phyloP scores from a whole-genome alignment of 257 asterid species.

The Penstemon davidsonii region DNA sequence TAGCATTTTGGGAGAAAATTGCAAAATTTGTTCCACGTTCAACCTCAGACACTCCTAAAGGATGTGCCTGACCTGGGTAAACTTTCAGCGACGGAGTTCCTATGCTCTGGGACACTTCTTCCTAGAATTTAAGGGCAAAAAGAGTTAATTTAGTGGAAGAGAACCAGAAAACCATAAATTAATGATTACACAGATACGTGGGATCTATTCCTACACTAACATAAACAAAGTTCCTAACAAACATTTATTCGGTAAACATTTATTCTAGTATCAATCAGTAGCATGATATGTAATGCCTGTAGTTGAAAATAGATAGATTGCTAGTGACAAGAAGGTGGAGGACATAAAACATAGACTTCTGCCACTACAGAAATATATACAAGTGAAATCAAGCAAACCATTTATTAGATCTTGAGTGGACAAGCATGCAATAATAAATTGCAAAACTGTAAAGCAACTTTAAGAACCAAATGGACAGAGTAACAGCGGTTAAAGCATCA shows the following conservation, averaged over 20 bases:
- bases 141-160: conserved; percentile 16
- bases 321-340: background rate
- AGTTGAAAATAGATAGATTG: background rate
- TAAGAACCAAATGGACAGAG: background rate
- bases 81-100: conserved; percentile 47
- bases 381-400: conserved; percentile 15
- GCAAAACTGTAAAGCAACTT: background rate
- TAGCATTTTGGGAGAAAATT: conserved; percentile 85
- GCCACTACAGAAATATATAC: too few relatives aligned
- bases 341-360: background rate
- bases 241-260: background rate
- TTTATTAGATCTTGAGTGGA: background rate
- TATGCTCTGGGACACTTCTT: conserved; percentile 46
- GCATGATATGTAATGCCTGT: background rate
- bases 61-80: conserved; percentile 81
- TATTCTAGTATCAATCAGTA: background rate
- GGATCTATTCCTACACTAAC: background rate
- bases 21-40: conserved; percentile 88
- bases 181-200: background rate
- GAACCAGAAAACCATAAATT: conserved; percentile 10
- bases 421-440: background rate
- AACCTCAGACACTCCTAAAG: conserved; percentile 79
- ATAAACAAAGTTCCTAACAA: background rate
- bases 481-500: background rate
- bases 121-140: conserved; percentile 47